These are phyloP conservation scores for Rhytidiadelphus loreus DNA, from an alignment of 225 moss, liverwort and hornwort genomes.

Conservation along the genomic window DNA sequence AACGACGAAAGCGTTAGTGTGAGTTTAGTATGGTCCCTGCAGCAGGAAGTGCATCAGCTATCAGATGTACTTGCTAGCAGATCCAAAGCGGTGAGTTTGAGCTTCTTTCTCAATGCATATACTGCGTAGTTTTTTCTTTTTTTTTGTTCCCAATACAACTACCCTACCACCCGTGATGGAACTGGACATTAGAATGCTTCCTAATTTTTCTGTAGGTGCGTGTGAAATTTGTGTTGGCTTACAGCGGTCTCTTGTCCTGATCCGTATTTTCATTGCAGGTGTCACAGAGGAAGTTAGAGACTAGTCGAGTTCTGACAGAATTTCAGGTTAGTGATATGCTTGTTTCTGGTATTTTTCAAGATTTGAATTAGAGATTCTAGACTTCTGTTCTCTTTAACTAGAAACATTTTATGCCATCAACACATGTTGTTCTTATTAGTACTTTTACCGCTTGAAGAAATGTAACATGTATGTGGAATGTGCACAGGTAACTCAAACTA, in stretches of 20 bases:
- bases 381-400: not conserved
- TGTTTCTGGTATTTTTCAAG: not conserved
- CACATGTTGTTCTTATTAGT: not conserved
- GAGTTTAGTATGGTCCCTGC: conserved; percentile 44
- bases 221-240: not conserved
- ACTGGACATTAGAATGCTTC: not conserved
- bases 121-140: not conserved
- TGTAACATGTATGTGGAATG: conserved; percentile 20
- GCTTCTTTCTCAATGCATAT: not conserved
- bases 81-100: conserved; percentile 39
- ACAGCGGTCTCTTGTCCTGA: not conserved
- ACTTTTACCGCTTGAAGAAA: not conserved
- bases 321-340: conserved; percentile 48
- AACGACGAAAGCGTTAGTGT: conserved; percentile 30
- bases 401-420: not conserved
- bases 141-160: not conserved
- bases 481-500: not conserved
- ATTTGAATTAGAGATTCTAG: not conserved
- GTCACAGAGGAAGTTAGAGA: conserved; percentile 46
- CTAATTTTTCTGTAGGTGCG: not conserved
- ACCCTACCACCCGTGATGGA: not conserved
- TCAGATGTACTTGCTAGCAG: conserved; percentile 42
- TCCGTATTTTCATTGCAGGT: conserved; percentile 24
- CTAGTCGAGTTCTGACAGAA: conserved; percentile 56
- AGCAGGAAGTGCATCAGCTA: conserved; percentile 63